These are phyloP conservation scores for Oligophagozyma castellii DNA, from an alignment of 1,139 yeast species.

Conservation along the genomic window DNA sequence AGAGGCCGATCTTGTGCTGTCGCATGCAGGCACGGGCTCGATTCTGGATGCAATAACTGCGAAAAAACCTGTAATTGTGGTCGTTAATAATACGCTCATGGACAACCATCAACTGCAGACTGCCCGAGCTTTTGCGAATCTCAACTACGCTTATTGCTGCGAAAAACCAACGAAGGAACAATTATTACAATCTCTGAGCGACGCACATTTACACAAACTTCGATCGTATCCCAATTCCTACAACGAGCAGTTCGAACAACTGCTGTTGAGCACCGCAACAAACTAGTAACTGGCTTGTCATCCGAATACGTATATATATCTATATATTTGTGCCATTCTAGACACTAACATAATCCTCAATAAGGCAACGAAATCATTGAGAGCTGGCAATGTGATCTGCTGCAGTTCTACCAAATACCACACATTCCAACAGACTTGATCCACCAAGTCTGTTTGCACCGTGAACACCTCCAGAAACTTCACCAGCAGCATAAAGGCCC, in stretches of 20 bases:
- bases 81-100: slow-evolving; percentile 58
- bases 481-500: slow-evolving; percentile 96
- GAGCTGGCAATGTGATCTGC: slow-evolving; percentile 81
- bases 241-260: too few relatives aligned
- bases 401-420: slow-evolving; percentile 97
- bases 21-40: slow-evolving; percentile 94
- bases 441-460: slow-evolving; percentile 99
- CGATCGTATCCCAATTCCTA: slow-evolving; percentile 7
- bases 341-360: too few relatives aligned
- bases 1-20: slow-evolving; percentile 44
- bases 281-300: too few relatives aligned
- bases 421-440: slow-evolving; percentile 92
- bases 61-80: slow-evolving; percentile 47
- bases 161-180: slow-evolving; percentile 6
- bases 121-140: slow-evolving; percentile 40
- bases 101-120: slow-evolving; percentile 81
- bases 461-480: slow-evolving; percentile 96
- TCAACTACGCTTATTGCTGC: slow-evolving; percentile 25
- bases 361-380: too few relatives aligned
- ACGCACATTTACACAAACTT: slow-evolving; percentile 2
- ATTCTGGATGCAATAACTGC: slow-evolving; percentile 61
- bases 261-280: too few relatives aligned
- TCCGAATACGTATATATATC: too few relatives aligned
- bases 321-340: too few relatives aligned
- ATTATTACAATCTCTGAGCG: slow-evolving; percentile 6